These are phyloP conservation scores for Trichoderma afroharzianum DNA, from an alignment of 2,329 filamentous ascomycete genomes.

Conservation along the genomic window DNA sequence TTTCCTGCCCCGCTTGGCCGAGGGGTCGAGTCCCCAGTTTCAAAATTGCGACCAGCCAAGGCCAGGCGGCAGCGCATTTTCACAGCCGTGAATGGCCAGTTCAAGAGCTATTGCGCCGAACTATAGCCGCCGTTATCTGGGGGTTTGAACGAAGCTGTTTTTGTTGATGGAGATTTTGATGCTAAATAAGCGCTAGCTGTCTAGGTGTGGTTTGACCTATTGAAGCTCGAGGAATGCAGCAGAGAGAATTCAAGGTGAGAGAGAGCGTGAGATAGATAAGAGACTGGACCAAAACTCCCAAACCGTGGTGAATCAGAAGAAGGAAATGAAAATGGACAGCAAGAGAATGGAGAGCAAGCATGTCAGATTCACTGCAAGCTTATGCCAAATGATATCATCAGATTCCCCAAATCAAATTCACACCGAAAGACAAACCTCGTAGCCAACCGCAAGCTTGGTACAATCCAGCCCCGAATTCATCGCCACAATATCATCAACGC, in stretches of 20 bases:
- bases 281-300: neutral
- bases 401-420: neutral
- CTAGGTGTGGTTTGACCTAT: neutral
- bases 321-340: neutral
- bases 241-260: neutral
- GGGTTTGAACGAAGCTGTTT: neutral
- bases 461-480: constrained; percentile 48
- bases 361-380: neutral
- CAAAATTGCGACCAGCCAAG: neutral
- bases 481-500: constrained; percentile 43
- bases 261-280: neutral
- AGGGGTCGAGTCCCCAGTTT: constrained; percentile 16
- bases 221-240: neutral
- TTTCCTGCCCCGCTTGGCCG: constrained; percentile 15
- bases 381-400: neutral
- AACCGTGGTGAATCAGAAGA: neutral
- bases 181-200: neutral
- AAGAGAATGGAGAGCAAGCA: neutral
- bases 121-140: constrained; percentile 6
- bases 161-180: neutral
- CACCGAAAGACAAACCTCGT: constrained; percentile 43
- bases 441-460: constrained; percentile 40
- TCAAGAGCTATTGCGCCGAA: constrained; percentile 7
- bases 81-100: neutral
- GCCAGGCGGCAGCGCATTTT: neutral